Base-by-base conservation (phyloP, 305 asterid species). In the Fraxinus sp. region DNA sequence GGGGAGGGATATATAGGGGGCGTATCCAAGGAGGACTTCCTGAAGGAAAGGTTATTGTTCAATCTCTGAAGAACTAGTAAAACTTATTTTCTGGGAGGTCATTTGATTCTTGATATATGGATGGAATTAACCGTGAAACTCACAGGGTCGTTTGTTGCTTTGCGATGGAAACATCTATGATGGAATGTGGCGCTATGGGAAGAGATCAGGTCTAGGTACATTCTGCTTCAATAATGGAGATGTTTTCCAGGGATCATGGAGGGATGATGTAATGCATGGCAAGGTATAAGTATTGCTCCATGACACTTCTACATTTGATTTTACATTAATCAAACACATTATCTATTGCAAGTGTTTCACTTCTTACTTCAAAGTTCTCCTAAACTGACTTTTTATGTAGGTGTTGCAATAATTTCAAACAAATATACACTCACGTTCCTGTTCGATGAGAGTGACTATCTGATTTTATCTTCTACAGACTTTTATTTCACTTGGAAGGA, bases 191-290 rank as follows among this genome's bases (percentile, higher is more conserved):
- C 97, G 94, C 83, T 90, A 91, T 81, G 99, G 99, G 78, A 96
- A 94, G 89, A 89, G 94, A 88, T 94, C 98, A n/a, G 99, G 99
- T 80, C 79, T 89, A 28, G 98, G 98, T 85, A 91, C 97, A 82
- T 91, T 93, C 87, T 96, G 92, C 90, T 96, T 91, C 90, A 91
- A 85, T 80, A 96, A 94, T 73, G 98, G 98, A 26, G 97, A 96
- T 88, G 92, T 93, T 83, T 96, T 86, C 88, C 97, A 91, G 87
- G 99, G 99, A 52, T 92, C 97, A 7, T 96, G 99, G 98, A 94
- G 98, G 85, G 98, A 94, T 84, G 99, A 96, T 88, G 91, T 88
- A 87, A 96, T 94, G 97, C 99, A 96, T 75, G 99, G 99, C 78
- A 96, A 96, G 98, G 99, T 96, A 92, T 37, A 16, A 26, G 32